Evolutionary conservation across 2,329 filamentous ascomycete species (phyloP).

Genomic region (Xylaria hypoxylon): DNA sequence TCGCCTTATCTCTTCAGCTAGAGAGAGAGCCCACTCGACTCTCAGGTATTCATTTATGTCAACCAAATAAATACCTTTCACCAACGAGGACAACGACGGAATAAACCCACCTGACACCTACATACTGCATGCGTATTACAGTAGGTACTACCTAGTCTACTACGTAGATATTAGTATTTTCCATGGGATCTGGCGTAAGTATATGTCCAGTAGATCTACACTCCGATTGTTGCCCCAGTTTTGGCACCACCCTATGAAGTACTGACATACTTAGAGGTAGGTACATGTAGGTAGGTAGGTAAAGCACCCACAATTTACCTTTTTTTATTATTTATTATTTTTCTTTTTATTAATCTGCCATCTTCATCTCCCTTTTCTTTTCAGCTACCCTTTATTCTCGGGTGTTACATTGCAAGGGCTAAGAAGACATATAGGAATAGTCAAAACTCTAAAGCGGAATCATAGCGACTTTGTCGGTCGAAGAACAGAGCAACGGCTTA

Average conservation of each 20-base stretch:
- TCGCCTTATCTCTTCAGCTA: not conserved
- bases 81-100: not conserved
- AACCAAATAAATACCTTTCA: not conserved
- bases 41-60: not conserved
- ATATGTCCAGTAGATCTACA: constrained; percentile 25
- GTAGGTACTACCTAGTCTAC: not conserved
- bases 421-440: not conserved
- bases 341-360: not conserved
- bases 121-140: not conserved
- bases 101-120: not conserved
- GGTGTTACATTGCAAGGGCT: not conserved
- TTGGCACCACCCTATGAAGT: constrained; percentile 17
- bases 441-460: not conserved
- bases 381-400: not conserved
- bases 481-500: not conserved
- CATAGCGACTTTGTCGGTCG: not conserved
- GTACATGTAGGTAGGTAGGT: constrained; percentile 12
- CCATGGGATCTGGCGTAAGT: constrained; percentile 8
- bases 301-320: constrained; percentile 32
- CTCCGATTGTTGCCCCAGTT: constrained; percentile 23
- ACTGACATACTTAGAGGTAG: constrained; percentile 1
- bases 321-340: constrained; percentile 8
- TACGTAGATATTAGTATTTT: constrained; percentile 2
- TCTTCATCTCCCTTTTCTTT: not conserved
- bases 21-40: not conserved